Percentiles rank a stretch among this genome's conserved stretches.
Evolutionary conservation across 192 early-diverging fungal species (phyloP).

Genomic region (Gonapodya sp.): DNA sequence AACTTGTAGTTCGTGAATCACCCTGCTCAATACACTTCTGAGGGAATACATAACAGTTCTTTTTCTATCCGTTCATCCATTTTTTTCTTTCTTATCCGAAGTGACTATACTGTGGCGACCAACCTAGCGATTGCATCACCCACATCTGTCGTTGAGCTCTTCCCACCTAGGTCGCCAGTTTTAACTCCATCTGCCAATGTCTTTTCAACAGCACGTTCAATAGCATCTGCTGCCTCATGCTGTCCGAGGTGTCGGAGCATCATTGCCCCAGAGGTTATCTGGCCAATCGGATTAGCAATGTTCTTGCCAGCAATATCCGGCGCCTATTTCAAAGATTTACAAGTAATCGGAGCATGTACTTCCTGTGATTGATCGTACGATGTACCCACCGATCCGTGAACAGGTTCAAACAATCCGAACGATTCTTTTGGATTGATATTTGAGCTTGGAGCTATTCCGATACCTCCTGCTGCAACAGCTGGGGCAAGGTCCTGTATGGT

Average conservation of each 20-base stretch:
- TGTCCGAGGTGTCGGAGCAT: constrained; percentile 76
- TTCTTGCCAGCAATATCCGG: constrained; percentile 96
- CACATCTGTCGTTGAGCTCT: constrained; percentile 12
- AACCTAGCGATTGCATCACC: not conserved
- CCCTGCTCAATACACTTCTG: no score
- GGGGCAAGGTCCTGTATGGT: not conserved
- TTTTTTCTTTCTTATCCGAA: not conserved
- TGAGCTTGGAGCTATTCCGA: not conserved
- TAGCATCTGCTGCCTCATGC: constrained; percentile 3
- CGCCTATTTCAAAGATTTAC: no score
- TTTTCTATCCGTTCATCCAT: no score
- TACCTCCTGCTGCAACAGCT: not conserved
- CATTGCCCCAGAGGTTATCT: constrained; percentile 87
- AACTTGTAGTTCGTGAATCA: no score
- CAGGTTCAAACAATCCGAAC: constrained; percentile 93
- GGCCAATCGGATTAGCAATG: constrained; percentile 95
- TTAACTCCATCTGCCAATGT: not conserved
- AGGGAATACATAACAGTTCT: not conserved
- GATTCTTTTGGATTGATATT: constrained; percentile 90
- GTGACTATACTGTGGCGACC: not conserved
- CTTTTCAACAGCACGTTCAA: constrained; percentile 3
- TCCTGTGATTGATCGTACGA: no score
- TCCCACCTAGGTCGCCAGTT: constrained; percentile 16
- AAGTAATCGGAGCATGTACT: no score
- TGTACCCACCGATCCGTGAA: constrained; percentile 16